phyloP scores from a whole-genome alignment of 164 flowering plant species.

The Vitis rotundifolia region DNA sequence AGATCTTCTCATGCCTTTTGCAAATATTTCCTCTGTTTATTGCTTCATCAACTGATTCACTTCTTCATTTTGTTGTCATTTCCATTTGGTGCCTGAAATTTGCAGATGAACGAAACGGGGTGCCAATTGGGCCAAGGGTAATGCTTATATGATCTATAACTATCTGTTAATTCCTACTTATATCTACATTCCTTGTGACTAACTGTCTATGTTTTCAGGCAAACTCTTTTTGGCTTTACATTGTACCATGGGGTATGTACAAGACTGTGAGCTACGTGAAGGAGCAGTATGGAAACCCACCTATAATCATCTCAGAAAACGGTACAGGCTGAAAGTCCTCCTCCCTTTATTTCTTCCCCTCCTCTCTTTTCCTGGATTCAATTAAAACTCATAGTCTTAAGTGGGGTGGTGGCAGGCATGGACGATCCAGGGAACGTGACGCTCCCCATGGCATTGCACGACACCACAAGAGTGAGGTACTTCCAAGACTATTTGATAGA shows the following conservation, averaged over 20 bases:
- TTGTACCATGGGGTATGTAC: slow-evolving; percentile 77
- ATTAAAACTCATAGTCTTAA: too few species aligned
- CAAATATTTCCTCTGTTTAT: too few species aligned
- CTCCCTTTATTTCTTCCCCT: too few species aligned
- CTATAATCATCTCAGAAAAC: slow-evolving; percentile 61
- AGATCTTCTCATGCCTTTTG: slow-evolving; percentile 14
- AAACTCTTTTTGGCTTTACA: slow-evolving; percentile 65
- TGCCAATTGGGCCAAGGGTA: slow-evolving; percentile 56
- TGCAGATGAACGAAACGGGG: slow-evolving; percentile 45
- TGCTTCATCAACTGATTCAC: background rate
- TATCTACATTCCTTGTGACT: too few species aligned
- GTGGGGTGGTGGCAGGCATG: slow-evolving; percentile 55
- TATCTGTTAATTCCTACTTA: background rate
- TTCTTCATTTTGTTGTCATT: background rate
- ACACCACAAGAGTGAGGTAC: slow-evolving; percentile 60
- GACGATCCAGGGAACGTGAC: slow-evolving; percentile 86
- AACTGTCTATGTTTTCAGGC: slow-evolving; percentile 34
- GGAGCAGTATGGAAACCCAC: slow-evolving; percentile 63
- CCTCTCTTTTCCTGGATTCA: background rate
- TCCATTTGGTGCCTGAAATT: background rate
- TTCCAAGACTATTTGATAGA: slow-evolving; percentile 56
- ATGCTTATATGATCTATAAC: background rate
- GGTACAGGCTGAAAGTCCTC: slow-evolving; percentile 25
- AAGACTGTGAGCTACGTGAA: slow-evolving; percentile 62
- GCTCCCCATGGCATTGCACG: slow-evolving; percentile 54